phyloP scores from a whole-genome alignment of 768 basidiomycete species.

The Lactarius hengduanensis region DNA sequence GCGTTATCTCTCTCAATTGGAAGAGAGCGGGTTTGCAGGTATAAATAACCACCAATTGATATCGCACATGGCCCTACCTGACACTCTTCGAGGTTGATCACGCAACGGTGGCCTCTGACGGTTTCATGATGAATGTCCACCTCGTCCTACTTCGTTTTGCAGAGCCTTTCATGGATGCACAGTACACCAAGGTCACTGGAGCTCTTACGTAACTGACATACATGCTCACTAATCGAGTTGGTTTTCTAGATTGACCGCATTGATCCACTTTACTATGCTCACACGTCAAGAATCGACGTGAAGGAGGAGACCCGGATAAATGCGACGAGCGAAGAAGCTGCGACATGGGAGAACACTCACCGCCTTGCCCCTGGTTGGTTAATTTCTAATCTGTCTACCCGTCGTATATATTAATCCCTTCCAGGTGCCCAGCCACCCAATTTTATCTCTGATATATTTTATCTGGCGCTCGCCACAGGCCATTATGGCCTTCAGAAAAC shows the following conservation, averaged over 20 bases:
- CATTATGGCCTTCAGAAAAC: conserved; percentile 88
- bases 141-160: conserved; percentile 80
- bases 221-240: background rate
- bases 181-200: conserved; percentile 71
- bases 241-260: conserved; percentile 79
- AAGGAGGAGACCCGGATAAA: conserved; percentile 93
- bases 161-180: conserved; percentile 93
- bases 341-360: conserved; percentile 62
- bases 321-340: conserved; percentile 84
- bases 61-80: background rate
- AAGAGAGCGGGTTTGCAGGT: conserved; percentile 93
- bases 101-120: conserved; percentile 82
- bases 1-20: conserved; percentile 69
- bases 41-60: conserved; percentile 21
- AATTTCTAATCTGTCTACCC: background rate
- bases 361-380: conserved; percentile 44
- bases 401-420: conserved; percentile 30
- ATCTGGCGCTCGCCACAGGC: conserved; percentile 79
- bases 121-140: conserved; percentile 91
- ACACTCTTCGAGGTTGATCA: conserved; percentile 64
- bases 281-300: conserved; percentile 68
- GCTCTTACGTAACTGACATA: background rate
- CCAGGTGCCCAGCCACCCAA: conserved; percentile 61
- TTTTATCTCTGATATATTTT: conserved; percentile 96
- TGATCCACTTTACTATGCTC: conserved; percentile 77